A percentile compares a stretch with the other conserved stretches of the same genome.
Conservation (phyloP, 1,284 basidiomycete species). For the Naganishia albida region DNA sequence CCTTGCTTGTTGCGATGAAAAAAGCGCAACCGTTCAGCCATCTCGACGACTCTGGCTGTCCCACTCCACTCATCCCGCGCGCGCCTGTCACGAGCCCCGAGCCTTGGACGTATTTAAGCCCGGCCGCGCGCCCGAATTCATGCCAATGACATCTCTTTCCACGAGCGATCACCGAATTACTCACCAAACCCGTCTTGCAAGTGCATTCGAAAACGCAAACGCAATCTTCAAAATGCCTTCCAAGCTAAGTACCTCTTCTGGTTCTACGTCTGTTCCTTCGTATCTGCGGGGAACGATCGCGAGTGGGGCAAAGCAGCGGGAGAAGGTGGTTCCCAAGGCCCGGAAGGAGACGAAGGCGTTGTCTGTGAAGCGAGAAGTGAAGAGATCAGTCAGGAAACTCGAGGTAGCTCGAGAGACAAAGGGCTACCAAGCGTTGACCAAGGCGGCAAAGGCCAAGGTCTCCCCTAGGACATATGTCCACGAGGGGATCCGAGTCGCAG, state of each 20-base stretch:
- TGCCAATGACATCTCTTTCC: not conserved
- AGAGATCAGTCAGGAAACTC: not conserved
- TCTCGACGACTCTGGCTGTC: not conserved
- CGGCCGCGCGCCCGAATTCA: not conserved
- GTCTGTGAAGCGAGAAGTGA: not conserved
- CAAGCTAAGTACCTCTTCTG: slow-evolving; percentile 4
- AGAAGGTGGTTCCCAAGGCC: slow-evolving; percentile 1
- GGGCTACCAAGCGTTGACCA: slow-evolving; percentile 11
- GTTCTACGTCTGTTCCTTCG: slow-evolving; percentile 10
- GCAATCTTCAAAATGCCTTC: not conserved
- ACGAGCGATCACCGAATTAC: not conserved
- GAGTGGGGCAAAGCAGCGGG: not conserved
- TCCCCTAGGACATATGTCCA: slow-evolving; percentile 2
- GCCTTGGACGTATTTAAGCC: not conserved
- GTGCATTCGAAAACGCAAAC: too few relatives aligned
- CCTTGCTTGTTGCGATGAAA: too few relatives aligned
- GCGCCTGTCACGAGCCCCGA: too few relatives aligned
- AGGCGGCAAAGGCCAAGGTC: slow-evolving; percentile 7
- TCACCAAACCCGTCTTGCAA: not conserved
- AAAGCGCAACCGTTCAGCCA: too few relatives aligned
- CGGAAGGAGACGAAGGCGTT: not conserved
- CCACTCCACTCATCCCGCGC: not conserved
- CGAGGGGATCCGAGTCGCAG: slow-evolving; percentile 1
- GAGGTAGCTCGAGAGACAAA: not conserved
- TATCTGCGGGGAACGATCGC: slow-evolving; percentile 17